A percentile compares a stretch with the other conserved stretches of the same genome.
Evolutionary conservation across 192 early-diverging fungal genomes (phyloP).

Genomic region (Coemansia sp.): DNA sequence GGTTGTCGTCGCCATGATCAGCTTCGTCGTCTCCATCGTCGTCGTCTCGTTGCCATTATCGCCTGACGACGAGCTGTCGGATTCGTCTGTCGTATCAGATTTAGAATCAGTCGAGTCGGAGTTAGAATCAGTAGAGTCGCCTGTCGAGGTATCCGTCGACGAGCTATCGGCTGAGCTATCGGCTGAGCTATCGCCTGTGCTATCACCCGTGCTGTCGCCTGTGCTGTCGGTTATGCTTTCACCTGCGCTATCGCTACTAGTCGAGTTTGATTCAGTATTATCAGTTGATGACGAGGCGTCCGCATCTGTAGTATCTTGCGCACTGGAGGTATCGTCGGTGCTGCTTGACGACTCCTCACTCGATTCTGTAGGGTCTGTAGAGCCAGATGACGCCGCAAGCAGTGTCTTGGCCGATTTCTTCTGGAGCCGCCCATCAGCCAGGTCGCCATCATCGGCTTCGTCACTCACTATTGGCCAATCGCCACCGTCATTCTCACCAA

Average conservation of each 20-base stretch:
- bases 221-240: neutral
- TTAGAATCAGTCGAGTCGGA: neutral
- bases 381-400: neutral
- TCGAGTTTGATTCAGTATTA: neutral
- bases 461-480: neutral
- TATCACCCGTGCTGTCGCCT: neutral
- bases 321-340: constrained; percentile 6
- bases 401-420: constrained; percentile 4
- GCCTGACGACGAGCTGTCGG: neutral
- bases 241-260: neutral
- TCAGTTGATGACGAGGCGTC: neutral
- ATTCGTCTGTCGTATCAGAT: constrained; percentile 4
- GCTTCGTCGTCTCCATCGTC: constrained; percentile 44
- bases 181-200: neutral
- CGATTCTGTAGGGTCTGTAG: neutral
- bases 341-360: constrained; percentile 6
- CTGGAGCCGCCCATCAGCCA: constrained; percentile 18
- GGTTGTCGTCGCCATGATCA: constrained; percentile 32
- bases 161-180: neutral
- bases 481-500: constrained; percentile 18
- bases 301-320: neutral
- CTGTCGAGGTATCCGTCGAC: neutral
- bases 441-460: neutral
- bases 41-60: constrained; percentile 39
- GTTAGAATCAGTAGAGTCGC: neutral